Percentiles rank a stretch among this genome's conserved stretches.
phyloP scores from a whole-genome alignment of 495 filamentous ascomycete genomes.

The Xylaria acuta region DNA sequence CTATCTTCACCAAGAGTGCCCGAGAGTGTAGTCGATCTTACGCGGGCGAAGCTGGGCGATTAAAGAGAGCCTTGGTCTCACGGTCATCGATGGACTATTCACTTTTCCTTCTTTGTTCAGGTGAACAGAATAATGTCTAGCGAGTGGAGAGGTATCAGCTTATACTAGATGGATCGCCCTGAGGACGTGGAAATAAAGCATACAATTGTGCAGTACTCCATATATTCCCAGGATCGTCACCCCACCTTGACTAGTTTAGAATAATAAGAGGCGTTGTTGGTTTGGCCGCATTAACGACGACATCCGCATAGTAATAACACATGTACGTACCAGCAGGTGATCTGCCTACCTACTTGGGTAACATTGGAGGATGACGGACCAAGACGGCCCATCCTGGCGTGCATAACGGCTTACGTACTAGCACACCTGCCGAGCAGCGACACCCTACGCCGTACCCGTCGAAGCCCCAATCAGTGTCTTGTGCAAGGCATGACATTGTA shows the following conservation, averaged over 20 bases:
- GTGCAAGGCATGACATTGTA: not conserved
- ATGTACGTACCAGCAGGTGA: not conserved
- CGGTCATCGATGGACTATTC: not conserved
- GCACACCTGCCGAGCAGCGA: not conserved
- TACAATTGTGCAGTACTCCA: conserved; percentile 8
- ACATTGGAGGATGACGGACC: conserved; percentile 17
- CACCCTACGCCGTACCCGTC: not conserved
- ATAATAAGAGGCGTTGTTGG: conserved; percentile 5
- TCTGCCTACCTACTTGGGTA: conserved; percentile 17
- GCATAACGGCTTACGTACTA: conserved; percentile 23
- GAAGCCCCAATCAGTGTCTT: not conserved
- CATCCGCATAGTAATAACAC: conserved; percentile 2
- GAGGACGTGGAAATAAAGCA: conserved; percentile 18
- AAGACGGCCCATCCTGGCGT: conserved; percentile 12
- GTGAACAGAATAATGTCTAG: not conserved
- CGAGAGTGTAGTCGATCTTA: not conserved
- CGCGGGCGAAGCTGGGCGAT: not conserved
- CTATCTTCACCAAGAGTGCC: not conserved
- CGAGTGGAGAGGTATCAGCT: not conserved
- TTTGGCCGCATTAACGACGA: conserved; percentile 10
- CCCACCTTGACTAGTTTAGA: conserved; percentile 17
- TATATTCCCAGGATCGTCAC: conserved; percentile 13
- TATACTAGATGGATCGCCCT: not conserved
- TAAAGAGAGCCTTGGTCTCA: not conserved
- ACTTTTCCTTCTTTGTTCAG: not conserved